phyloP scores from a whole-genome alignment of 1,139 yeast genomes.

The Pichia terricola region DNA sequence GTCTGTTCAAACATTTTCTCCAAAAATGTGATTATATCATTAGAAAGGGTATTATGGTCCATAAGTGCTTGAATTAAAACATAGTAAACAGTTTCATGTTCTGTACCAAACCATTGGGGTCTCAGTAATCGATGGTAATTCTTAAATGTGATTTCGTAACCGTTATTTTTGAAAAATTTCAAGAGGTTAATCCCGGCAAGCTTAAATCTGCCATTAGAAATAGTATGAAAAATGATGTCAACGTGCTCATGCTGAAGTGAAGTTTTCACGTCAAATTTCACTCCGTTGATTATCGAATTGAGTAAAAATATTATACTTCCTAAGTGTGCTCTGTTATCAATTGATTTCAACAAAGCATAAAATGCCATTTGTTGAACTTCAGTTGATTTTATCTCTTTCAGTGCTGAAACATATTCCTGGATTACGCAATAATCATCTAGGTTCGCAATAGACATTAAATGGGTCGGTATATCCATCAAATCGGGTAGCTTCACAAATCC shows the following conservation, averaged over 20 bases:
- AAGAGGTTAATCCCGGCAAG: slow-evolving; percentile 13
- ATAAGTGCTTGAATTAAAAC: slow-evolving; percentile 9
- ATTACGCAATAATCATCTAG: slow-evolving; percentile 10
- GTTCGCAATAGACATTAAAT: slow-evolving; percentile 6
- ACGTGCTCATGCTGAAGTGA: slow-evolving; percentile 10
- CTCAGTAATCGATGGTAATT: slow-evolving; percentile 13
- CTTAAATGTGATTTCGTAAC: slow-evolving; percentile 4
- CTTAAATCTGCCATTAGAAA: slow-evolving; percentile 8
- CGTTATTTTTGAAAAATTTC: slow-evolving; percentile 6
- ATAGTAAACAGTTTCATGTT: slow-evolving; percentile 17
- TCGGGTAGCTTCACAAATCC: not conserved
- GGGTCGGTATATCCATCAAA: slow-evolving; percentile 8
- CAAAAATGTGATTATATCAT: slow-evolving; percentile 2
- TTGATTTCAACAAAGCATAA: slow-evolving; percentile 13
- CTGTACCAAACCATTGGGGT: slow-evolving; percentile 17
- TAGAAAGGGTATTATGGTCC: slow-evolving; percentile 4
- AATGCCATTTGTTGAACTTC: slow-evolving; percentile 11
- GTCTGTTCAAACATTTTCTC: slow-evolving; percentile 1
- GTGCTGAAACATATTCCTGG: slow-evolving; percentile 1
- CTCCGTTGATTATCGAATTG: slow-evolving; percentile 4
- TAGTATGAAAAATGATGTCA: slow-evolving; percentile 13
- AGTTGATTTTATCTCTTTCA: slow-evolving; percentile 3
- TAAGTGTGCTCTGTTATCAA: slow-evolving; percentile 14
- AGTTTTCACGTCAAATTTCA: not conserved
- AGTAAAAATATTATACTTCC: slow-evolving; percentile 13